These are phyloP conservation scores for Metrosideros polymorpha DNA, from an alignment of 441 rosid species.

Conservation along the genomic window DNA sequence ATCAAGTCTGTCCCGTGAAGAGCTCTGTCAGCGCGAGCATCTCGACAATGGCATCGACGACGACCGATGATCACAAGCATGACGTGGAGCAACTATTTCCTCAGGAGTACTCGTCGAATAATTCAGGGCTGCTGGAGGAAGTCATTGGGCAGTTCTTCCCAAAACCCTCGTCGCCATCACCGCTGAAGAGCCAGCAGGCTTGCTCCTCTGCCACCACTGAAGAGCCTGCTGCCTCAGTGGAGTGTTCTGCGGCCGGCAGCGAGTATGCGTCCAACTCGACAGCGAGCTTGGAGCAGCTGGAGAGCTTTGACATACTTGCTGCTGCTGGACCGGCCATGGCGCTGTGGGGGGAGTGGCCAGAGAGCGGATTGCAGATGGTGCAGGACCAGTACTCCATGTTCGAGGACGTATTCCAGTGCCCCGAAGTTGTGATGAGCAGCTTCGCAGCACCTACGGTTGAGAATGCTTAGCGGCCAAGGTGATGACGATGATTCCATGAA, in stretches of 20 bases:
- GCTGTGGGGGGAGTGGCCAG: neutral
- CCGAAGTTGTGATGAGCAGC: constrained; percentile 12
- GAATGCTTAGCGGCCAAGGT: constrained; percentile 22
- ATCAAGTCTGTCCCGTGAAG: neutral
- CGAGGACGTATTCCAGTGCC: constrained; percentile 28
- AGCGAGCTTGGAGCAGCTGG: neutral
- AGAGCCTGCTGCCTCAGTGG: constrained; percentile 1
- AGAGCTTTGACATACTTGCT: neutral
- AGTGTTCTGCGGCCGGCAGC: constrained; percentile 6
- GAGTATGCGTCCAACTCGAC: neutral
- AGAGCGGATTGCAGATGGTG: neutral
- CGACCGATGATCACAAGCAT: neutral
- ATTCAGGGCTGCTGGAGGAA: constrained; percentile 74
- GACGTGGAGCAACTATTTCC: constrained; percentile 32
- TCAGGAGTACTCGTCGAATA: constrained; percentile 26
- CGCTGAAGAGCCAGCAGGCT: neutral
- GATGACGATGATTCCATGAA: constrained; percentile 24
- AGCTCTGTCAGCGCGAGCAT: neutral
- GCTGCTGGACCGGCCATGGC: neutral
- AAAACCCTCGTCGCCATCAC: constrained; percentile 10
- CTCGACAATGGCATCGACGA: neutral
- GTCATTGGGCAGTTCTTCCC: constrained; percentile 64
- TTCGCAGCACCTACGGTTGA: constrained; percentile 29
- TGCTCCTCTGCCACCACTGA: constrained; percentile 2
- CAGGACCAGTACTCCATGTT: constrained; percentile 2